Evolutionary conservation across 257 asterid genomes (phyloP), one percentile per base, ranked within the genome.

Genomic region (Scutellaria barbata): DNA sequence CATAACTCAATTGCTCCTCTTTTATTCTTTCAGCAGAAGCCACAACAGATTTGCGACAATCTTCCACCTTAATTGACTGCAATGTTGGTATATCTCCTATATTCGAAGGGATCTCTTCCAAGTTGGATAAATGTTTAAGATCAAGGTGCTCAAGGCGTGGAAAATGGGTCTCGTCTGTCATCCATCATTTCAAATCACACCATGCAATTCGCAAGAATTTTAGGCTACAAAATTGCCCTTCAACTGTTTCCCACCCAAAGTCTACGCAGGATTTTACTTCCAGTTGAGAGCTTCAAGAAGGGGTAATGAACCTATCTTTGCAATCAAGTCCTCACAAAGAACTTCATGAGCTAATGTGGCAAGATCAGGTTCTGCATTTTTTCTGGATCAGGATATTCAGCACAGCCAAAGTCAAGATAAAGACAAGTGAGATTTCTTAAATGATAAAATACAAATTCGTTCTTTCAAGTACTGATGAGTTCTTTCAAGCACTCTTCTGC

Each of bases 191-290:
- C 41, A 56, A 1, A 22, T 14, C 59, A 53, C 6, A 9, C 2
- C 10, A 5, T 5, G 4, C 5, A 8, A 53, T 7, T 17, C 17
- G 12, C 35, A 53, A 18, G 59, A 53, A 9, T 18, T 10, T 54
- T 20, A 54, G 62, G 62, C 41, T 25, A 16, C 62, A 56, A 41
- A 56, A 56, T 25, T 56, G 62, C 8, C 41, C 62, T 5, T 56
- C 62, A 9, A 22, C 16, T 25, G 62, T 25, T 25, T 22, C 18
- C 63, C 63, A 56, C 18, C 5, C 18, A 0, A 11, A 10, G 1
- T 45, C 46, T 11, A 41, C 0, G 10, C 10, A 10, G 0, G 7
- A 41, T 6, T 41, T 41, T 20, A 20, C 10, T 7, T 0, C 10
- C 3, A 8, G 1, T 8, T 56, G 4, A 25, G 63, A 56, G 30